Percentiles rank a stretch among this genome's conserved stretches.
These are phyloP conservation scores for Lasiosphaeria hispida DNA, from an alignment of 495 filamentous ascomycete species.

Conservation along the genomic window DNA sequence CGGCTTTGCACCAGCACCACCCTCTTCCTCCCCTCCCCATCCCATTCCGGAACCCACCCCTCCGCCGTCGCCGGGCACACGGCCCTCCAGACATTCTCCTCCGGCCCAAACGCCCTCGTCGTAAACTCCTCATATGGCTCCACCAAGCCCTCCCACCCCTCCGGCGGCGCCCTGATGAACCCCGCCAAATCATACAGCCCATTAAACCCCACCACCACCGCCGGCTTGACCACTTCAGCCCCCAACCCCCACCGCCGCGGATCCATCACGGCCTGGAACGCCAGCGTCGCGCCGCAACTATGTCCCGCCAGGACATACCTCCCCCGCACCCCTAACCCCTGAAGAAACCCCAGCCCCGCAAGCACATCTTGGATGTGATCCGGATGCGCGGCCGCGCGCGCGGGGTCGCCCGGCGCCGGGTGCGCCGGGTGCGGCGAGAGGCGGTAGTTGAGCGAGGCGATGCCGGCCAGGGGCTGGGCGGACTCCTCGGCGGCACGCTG, in stretches of 20 bases:
- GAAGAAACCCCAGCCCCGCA: slow-evolving; percentile 59
- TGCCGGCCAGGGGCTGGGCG: no score
- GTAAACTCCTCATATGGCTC: slow-evolving; percentile 60
- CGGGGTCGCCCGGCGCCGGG: slow-evolving; percentile 24
- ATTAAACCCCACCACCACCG: slow-evolving; percentile 48
- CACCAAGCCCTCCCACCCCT: slow-evolving; percentile 41
- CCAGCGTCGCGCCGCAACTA: slow-evolving; percentile 70
- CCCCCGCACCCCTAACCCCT: slow-evolving; percentile 37
- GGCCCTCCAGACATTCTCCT: slow-evolving; percentile 49
- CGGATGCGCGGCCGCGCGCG: slow-evolving; percentile 58
- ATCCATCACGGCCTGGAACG: slow-evolving; percentile 64
- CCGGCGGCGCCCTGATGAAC: slow-evolving; percentile 31
- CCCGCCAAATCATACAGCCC: slow-evolving; percentile 64
- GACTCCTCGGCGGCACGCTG: neutral
- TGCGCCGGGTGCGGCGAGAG: slow-evolving; percentile 68
- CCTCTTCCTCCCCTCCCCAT: slow-evolving; percentile 25
- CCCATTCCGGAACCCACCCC: slow-evolving; percentile 24
- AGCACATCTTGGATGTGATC: slow-evolving; percentile 71
- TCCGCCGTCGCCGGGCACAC: slow-evolving; percentile 46
- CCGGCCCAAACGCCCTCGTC: slow-evolving; percentile 60
- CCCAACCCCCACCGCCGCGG: slow-evolving; percentile 22
- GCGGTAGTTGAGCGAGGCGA: slow-evolving; percentile 77
- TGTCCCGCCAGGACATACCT: slow-evolving; percentile 72
- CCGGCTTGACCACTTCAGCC: slow-evolving; percentile 16
- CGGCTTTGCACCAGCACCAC: slow-evolving; percentile 33